Base-by-base conservation (phyloP, 2,329 filamentous ascomycete species). In the Reticulascus tulasneorum region DNA sequence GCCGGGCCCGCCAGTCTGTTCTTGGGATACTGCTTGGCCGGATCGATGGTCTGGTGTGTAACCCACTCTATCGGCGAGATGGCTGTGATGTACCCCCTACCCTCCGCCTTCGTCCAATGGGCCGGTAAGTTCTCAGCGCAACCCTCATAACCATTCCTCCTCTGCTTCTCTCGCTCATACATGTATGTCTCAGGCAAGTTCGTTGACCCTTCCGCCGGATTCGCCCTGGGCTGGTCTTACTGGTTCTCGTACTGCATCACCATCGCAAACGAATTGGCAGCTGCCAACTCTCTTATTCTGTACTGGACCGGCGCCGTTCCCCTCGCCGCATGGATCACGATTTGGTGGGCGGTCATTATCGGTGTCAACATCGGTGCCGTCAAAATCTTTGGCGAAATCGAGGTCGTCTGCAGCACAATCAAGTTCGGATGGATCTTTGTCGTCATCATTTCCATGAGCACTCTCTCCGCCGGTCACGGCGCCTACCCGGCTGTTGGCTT, bases 401-500 rank as follows among this genome's bases (percentile, higher is more conserved):
- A 71, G 42, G 66, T 69, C 13, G 41, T 64, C 6, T 54, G 58
- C 23, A 64, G 63, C 7, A 54, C 56, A 3, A 63, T 70, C 47
- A 71, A 71, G 41, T 67, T 70, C 23, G 55, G 59, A 22, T 69
- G 66, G 64, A 68, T 71, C 35, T 60, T 70, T 35, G 56, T 69
- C 17, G 63, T 69, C 44, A 69, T 71, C 44, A 59, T 69, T 29
- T 64, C 63, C 12, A 52, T 64, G 41, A 52, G 59, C 47, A 59
- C 67, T 29, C 56, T 67, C 23, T 64, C 63, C 9, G 66, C 66
- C n/a, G 66, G 66, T 7, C 82, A 82, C 9, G 64, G 64, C 8
- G 64, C 57, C 3, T 60, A 65, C 18, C 55, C 53, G 13, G 47
- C 61, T 2, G 59, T 66, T 3, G 67, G 67, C 2, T 69, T 69